Base-by-base conservation (phyloP, 768 basidiomycete genomes). In the Leccinum sublutescens region DNA sequence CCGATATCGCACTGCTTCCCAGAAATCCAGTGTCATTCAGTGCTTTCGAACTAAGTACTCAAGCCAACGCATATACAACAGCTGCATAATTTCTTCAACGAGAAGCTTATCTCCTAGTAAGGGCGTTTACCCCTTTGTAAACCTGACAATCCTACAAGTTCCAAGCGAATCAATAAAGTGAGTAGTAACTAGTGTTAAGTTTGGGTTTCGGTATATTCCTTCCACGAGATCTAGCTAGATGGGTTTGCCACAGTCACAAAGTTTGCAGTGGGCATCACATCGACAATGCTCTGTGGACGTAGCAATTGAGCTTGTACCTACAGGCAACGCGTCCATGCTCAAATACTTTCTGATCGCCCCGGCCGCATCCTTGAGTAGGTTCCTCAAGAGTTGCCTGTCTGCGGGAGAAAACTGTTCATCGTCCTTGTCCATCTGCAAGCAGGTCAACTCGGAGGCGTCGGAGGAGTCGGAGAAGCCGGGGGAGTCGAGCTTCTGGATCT, bases 341-440 rank as follows among this genome's bases (percentile, higher is more conserved):
- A 53, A 54, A 50, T 67, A 74, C 25, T 50, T 65, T 11, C 8
- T 5, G 11, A 65, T 68, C 7, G 70, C 66, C 7, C 23, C 31
- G 2, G 5, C 0, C 3, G 70, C 72, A 38, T 73, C 70, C 0
- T 5, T 10, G 7, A 73, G 61, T 2, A 71, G 49, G 4, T 5
- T 0, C 0, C 25, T 14, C 47, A 68, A 50, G 5, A 71, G 52
- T 1, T 1, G 8, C 40, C 19, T 17, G 2, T 67, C 61, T 1
- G 2, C 1, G 3, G 57, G 21, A 0, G 62, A 36, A n/a, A 59
- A n/a, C 3, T 6, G 17, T 14, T 1, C 0, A 15, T 67, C 60
- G 0, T 9, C 3, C 6, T 47, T 7, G 21, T 57, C 57, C 34
- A 36, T 52, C 25, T 14, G 3, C 54, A 62, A 50, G 38, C 31